Evolutionary conservation across 805 yeast genomes (phyloP).

Genomic region (Yarrowia deformans): DNA sequence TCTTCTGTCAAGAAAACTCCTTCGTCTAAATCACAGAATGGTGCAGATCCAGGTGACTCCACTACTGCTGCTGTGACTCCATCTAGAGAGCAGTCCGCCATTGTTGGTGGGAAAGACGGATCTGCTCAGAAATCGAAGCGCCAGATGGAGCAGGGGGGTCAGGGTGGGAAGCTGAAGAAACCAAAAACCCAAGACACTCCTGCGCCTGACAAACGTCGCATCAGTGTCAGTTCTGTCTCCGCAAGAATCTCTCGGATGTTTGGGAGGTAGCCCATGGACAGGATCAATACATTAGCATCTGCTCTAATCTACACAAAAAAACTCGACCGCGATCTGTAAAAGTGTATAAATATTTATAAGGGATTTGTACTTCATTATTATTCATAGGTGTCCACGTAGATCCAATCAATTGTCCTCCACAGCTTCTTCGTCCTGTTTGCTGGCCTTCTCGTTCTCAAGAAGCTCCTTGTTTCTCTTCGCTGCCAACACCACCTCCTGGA

Average conservation of each 20-base stretch:
- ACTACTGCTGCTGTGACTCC: no score
- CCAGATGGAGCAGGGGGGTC: no score
- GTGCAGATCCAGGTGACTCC: no score
- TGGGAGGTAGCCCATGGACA: no score
- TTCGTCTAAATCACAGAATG: no score
- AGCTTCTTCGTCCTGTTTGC: not conserved
- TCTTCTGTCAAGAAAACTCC: no score
- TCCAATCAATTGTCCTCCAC: not conserved
- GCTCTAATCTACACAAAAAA: no score
- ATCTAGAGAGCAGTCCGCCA: no score
- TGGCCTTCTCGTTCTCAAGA: conserved; percentile 40
- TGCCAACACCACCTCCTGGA: conserved; percentile 73
- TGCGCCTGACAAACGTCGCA: not conserved
- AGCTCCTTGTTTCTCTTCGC: conserved; percentile 67
- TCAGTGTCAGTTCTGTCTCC: not conserved
- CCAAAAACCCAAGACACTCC: not conserved
- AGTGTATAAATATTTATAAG: not conserved
- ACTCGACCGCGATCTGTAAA: not conserved
- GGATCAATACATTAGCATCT: not conserved
- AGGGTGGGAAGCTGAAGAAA: not conserved
- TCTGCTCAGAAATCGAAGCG: no score
- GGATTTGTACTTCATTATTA: not conserved
- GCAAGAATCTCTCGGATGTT: not conserved
- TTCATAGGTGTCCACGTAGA: not conserved
- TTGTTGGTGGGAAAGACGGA: no score